Evolutionary conservation across 371 early-diverging fungal species (phyloP).

Genomic region (Apophysomyces trapeziformis): DNA sequence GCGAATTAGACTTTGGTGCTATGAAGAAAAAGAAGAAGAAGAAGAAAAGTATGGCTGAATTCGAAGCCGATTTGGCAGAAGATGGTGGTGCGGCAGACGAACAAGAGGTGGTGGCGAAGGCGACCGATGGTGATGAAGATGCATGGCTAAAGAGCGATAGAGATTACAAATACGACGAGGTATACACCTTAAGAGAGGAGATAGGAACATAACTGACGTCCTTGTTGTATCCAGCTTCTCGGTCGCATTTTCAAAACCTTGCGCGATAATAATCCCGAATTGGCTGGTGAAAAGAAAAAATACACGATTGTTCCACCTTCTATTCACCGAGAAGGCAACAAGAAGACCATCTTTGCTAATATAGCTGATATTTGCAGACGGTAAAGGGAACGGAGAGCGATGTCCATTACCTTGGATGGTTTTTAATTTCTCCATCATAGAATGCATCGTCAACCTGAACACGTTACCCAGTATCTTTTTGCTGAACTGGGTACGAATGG

Average conservation of each 20-base stretch:
- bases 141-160: constrained; percentile 88
- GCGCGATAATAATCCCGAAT: constrained; percentile 91
- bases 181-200: constrained; percentile 25
- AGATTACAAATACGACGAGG: constrained; percentile 92
- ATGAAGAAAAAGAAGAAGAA: constrained; percentile 90
- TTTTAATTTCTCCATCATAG: constrained; percentile 19
- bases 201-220: neutral
- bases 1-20: constrained; percentile 74
- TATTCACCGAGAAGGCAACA: constrained; percentile 89
- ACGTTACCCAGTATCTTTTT: constrained; percentile 96
- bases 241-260: constrained; percentile 87
- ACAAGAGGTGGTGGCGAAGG: constrained; percentile 30
- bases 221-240: constrained; percentile 56
- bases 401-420: neutral
- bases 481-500: constrained; percentile 98
- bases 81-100: constrained; percentile 73
- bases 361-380: constrained; percentile 88
- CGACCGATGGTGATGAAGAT: constrained; percentile 24
- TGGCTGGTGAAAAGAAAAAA: constrained; percentile 86
- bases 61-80: constrained; percentile 83
- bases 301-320: constrained; percentile 93
- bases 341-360: constrained; percentile 95
- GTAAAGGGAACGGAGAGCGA: constrained; percentile 24
- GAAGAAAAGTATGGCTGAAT: constrained; percentile 85
- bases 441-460: constrained; percentile 94